A percentile compares a stretch with the other conserved stretches of the same genome.
phyloP scores from a whole-genome alignment of 148 eudicot genomes.

The Heliosperma pusillum region DNA sequence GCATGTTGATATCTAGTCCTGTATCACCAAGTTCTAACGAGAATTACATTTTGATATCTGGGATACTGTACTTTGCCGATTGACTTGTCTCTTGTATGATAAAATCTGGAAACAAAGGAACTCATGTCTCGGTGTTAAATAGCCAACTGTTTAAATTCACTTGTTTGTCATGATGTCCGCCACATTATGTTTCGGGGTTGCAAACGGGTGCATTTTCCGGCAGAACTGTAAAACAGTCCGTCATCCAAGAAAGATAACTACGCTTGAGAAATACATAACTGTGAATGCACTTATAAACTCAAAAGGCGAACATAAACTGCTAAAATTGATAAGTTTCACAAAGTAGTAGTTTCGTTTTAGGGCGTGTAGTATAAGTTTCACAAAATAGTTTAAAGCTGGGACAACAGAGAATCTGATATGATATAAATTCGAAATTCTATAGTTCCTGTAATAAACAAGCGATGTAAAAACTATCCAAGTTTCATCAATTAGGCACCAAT shows the following conservation, averaged over 20 bases:
- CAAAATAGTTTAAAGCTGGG: neutral
- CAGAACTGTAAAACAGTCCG: too few relatives aligned
- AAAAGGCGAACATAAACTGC: neutral
- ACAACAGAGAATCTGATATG: neutral
- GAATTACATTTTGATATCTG: neutral
- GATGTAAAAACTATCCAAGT: neutral
- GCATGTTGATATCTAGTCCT: neutral
- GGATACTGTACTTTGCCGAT: neutral
- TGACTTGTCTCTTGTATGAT: neutral
- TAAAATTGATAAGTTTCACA: neutral
- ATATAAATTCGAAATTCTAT: neutral
- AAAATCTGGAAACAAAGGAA: neutral
- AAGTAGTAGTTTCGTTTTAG: too few relatives aligned
- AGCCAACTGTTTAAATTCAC: too few relatives aligned
- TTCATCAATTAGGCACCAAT: neutral
- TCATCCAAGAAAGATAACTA: too few relatives aligned
- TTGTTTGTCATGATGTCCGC: too few relatives aligned
- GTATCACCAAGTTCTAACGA: neutral
- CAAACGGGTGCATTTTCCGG: too few relatives aligned
- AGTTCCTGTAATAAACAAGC: neutral
- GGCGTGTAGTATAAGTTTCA: too few relatives aligned
- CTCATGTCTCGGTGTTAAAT: neutral
- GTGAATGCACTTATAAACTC: neutral
- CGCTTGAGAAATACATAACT: neutral
- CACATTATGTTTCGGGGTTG: too few relatives aligned